These are phyloP conservation scores for Phytopythium cucurbitacearum DNA, from an alignment of 352 stramenopile species.

Conservation along the genomic window DNA sequence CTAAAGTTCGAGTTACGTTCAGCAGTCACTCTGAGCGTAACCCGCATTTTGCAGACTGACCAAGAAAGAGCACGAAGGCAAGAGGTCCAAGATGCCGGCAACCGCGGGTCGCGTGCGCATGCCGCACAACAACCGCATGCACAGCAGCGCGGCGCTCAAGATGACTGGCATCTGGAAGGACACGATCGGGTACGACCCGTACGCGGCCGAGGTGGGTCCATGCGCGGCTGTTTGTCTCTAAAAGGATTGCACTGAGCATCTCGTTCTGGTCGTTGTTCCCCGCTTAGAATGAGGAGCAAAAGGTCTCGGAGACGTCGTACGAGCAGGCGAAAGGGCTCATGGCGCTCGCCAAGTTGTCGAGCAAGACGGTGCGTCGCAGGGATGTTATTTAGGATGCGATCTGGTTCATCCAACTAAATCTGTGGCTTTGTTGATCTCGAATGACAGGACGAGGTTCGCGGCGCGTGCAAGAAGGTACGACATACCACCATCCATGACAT, in stretches of 20 bases:
- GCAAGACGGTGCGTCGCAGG: constrained; percentile 71
- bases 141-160: constrained; percentile 90
- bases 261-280: neutral
- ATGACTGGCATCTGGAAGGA: constrained; percentile 97
- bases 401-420: neutral
- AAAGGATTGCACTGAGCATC: neutral
- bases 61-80: neutral
- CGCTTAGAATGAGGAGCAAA: constrained; percentile 38
- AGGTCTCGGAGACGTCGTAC: constrained; percentile 64
- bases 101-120: constrained; percentile 89
- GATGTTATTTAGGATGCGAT: neutral
- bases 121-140: constrained; percentile 97
- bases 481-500: neutral
- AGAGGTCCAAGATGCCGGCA: constrained; percentile 65
- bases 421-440: too few relatives aligned
- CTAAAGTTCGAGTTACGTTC: neutral
- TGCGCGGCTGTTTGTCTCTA: neutral
- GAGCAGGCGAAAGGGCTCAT: constrained; percentile 93
- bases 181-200: constrained; percentile 96
- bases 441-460: constrained; percentile 63
- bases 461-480: constrained; percentile 78
- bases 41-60: neutral
- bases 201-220: constrained; percentile 55
- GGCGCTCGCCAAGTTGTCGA: constrained; percentile 93
- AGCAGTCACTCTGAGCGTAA: neutral